Conservation (phyloP, 108 stramenopile genomes). For the Conticribra guillardii region DNA sequence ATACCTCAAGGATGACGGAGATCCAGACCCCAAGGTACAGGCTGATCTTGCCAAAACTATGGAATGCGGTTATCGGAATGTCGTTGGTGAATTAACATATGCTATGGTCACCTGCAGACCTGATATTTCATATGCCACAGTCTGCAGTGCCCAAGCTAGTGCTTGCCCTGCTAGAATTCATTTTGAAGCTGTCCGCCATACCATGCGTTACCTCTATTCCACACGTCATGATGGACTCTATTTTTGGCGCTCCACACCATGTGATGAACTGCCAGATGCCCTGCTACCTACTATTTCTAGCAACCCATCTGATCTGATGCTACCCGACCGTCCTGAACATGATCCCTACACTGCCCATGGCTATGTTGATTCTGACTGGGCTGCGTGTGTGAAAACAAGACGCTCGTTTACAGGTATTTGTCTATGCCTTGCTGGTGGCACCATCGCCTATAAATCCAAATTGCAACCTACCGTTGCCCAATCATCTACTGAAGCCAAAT, state of each 20-base stretch:
- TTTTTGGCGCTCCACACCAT: slow-evolving; percentile 27
- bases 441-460: no score
- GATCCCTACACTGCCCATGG: slow-evolving; percentile 2
- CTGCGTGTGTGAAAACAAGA: slow-evolving; percentile 18
- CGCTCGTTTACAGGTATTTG: slow-evolving; percentile 36
- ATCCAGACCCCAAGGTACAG: slow-evolving; percentile 1
- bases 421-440: slow-evolving; percentile 18
- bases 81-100: slow-evolving; percentile 52
- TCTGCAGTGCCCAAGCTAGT: background rate
- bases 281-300: no score
- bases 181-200: slow-evolving; percentile 7
- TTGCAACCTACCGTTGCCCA: no score
- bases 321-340: background rate
- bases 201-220: slow-evolving; percentile 4
- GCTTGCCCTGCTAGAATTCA: background rate
- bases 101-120: slow-evolving; percentile 41
- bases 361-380: slow-evolving; percentile 44
- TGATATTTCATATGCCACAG: slow-evolving; percentile 36
- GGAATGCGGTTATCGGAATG: slow-evolving; percentile 25
- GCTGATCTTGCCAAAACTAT: background rate
- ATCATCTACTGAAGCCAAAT: no score
- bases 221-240: slow-evolving; percentile 11
- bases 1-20: background rate
- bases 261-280: slow-evolving; percentile 4
- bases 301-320: no score